Evolutionary conservation across 768 basidiomycete genomes (phyloP), one percentile per base, ranked within the genome.

Genomic region (Lactifluus pinguis): DNA sequence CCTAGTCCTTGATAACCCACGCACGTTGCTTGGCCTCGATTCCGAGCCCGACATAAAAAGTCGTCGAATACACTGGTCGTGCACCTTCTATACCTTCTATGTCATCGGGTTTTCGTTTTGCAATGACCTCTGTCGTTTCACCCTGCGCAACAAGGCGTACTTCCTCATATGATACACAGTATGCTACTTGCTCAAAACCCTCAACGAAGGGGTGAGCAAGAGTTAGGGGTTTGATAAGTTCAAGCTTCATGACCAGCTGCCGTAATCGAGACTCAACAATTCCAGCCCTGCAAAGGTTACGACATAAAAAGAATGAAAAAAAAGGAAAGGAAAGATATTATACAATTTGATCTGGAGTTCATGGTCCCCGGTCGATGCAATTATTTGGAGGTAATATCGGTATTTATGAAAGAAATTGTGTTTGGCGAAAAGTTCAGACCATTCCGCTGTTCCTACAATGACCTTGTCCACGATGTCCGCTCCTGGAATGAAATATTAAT

Each of bases 321-420:
- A 45, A 45, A 5, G 9, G 50, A n/a, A n/a, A 54, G n/a, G n/a
- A n/a, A n/a, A n/a, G n/a, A 32, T 19, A 17, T 39, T 84, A 58
- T 68, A 95, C 95, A 95, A 98, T 76, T 97, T 97, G 62, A 91
- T 83, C 70, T 98, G 92, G 14, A 86, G 75, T n/a, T 94, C 92
- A 6, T 83, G 69, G 53, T 84, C 83, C 0, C 84, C 90, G 30
- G 94, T 92, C 5, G 92, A 93, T 8, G 95, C 93, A 57, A 94
- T 91, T 25, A 98, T 86, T 81, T 95, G 93, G 21, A 98, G 81
- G 72, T 98, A 98, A 76, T 95, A 94, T 64, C 88, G 85, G 72
- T 98, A 98, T 75, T 88, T 92, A 72, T 88, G 85, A 79, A 98
- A 99, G 73, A 99, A 98, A 72, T 98, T 93, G 70, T 95, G 93